A percentile compares a stretch with the other conserved stretches of the same genome.
phyloP scores from a whole-genome alignment of 352 stramenopile species.

The Hyaloperonospora arabidopsidis region DNA sequence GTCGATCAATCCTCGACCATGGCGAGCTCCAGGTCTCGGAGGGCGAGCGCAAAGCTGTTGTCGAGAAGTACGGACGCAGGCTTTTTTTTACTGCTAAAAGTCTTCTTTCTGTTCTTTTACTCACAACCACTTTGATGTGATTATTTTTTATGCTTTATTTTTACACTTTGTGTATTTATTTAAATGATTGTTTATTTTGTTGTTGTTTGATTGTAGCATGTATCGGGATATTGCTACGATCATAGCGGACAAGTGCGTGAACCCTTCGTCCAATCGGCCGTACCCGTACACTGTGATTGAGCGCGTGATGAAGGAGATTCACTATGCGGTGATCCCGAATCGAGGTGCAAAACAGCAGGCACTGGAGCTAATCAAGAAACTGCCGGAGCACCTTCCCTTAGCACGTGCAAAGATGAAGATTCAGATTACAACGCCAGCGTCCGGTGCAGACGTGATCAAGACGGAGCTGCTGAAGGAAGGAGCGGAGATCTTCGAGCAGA shows the following conservation, averaged over 20 bases:
- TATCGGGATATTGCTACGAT: constrained; percentile 95
- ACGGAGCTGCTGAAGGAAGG: constrained; percentile 48
- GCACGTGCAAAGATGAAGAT: constrained; percentile 96
- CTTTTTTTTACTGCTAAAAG: not conserved
- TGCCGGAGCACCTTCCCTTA: constrained; percentile 91
- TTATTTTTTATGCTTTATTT: no score
- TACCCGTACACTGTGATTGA: constrained; percentile 96
- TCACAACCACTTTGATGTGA: not conserved
- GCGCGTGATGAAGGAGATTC: constrained; percentile 93
- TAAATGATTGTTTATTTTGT: not conserved
- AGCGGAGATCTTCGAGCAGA: constrained; percentile 61
- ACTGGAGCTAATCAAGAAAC: constrained; percentile 94
- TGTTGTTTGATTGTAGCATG: constrained; percentile 44
- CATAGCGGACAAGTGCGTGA: constrained; percentile 95
- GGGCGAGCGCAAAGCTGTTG: constrained; percentile 88
- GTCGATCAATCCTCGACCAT: constrained; percentile 92
- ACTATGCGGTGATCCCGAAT: constrained; percentile 93
- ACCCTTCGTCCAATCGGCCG: constrained; percentile 90
- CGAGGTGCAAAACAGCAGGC: constrained; percentile 94
- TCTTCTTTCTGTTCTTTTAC: not conserved
- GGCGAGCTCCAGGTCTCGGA: constrained; percentile 96
- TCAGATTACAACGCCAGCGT: constrained; percentile 54
- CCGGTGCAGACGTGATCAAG: constrained; percentile 50
- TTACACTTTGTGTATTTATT: no score
- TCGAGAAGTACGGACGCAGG: constrained; percentile 66